phyloP scores from a whole-genome alignment of 2,329 filamentous ascomycete genomes.

The Pseudogymnoascus sp. region DNA sequence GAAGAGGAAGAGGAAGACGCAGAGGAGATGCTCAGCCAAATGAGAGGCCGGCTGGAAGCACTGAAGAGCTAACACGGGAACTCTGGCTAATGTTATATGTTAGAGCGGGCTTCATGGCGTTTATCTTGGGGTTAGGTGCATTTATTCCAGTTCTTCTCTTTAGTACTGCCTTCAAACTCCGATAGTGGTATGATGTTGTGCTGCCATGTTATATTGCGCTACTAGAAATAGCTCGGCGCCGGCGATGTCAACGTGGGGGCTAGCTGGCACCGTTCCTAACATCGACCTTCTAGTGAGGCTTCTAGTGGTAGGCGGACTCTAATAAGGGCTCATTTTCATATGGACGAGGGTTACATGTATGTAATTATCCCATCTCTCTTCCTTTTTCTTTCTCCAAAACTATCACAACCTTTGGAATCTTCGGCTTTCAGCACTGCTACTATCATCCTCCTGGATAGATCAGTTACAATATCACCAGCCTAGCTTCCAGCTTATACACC shows the following conservation, averaged over 20 bases:
- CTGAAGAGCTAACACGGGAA: constrained; percentile 66
- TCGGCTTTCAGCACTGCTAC: background rate
- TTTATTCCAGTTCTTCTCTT: background rate
- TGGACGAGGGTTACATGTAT: background rate
- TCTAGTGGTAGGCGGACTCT: background rate
- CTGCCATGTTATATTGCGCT: background rate
- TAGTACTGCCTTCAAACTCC: background rate
- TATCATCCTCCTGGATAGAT: background rate
- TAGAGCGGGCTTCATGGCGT: constrained; percentile 3
- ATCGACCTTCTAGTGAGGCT: background rate
- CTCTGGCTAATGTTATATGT: constrained; percentile 2
- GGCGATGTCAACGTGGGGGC: background rate
- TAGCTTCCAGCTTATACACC: background rate
- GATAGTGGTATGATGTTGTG: background rate
- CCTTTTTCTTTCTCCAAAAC: background rate
- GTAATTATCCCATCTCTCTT: background rate
- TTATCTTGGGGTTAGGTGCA: background rate
- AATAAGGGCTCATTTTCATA: background rate
- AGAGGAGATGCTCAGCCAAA: constrained; percentile 86
- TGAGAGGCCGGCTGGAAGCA: constrained; percentile 85
- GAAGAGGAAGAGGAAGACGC: constrained; percentile 77
- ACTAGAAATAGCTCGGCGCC: background rate
- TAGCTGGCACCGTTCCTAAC: background rate
- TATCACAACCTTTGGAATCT: background rate
- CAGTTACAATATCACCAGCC: background rate